Evolutionary conservation across 2,329 filamentous ascomycete species (phyloP).

Genomic region (Colletotrichum godetiae): DNA sequence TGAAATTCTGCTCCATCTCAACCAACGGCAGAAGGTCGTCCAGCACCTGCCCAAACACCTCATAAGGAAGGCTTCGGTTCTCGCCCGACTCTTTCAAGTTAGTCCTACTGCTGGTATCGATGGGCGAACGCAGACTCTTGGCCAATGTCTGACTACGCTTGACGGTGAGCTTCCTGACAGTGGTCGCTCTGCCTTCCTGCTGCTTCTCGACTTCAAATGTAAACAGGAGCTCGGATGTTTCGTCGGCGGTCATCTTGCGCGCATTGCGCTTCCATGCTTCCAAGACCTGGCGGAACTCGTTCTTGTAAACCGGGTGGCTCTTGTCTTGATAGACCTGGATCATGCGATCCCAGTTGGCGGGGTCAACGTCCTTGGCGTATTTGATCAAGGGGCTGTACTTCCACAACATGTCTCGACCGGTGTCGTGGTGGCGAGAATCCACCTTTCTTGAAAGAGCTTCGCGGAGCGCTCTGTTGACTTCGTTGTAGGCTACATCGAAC

Average conservation of each 20-base stretch:
- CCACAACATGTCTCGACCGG: slow-evolving; percentile 82
- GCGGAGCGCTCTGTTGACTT: slow-evolving; percentile 74
- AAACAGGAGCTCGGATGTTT: slow-evolving; percentile 83
- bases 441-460: slow-evolving; percentile 73
- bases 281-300: slow-evolving; percentile 83
- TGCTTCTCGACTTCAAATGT: slow-evolving; percentile 87
- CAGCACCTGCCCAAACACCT: slow-evolving; percentile 83
- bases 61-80: slow-evolving; percentile 78
- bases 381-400: slow-evolving; percentile 88
- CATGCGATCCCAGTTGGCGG: slow-evolving; percentile 82
- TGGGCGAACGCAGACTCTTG: slow-evolving; percentile 75
- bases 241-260: slow-evolving; percentile 80
- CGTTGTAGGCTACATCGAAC: slow-evolving; percentile 80
- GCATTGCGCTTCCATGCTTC: slow-evolving; percentile 84
- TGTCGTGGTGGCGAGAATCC: slow-evolving; percentile 77
- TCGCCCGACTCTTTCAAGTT: slow-evolving; percentile 70
- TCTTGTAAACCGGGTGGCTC: slow-evolving; percentile 80
- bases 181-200: slow-evolving; percentile 78
- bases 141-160: slow-evolving; percentile 92
- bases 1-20: slow-evolving; percentile 95
- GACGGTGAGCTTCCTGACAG: slow-evolving; percentile 90
- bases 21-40: slow-evolving; percentile 87
- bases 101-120: slow-evolving; percentile 67
- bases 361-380: slow-evolving; percentile 87
- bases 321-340: slow-evolving; percentile 85